These are phyloP conservation scores for Pisolithus tinctorius DNA, from an alignment of 768 basidiomycete genomes.

Conservation along the genomic window DNA sequence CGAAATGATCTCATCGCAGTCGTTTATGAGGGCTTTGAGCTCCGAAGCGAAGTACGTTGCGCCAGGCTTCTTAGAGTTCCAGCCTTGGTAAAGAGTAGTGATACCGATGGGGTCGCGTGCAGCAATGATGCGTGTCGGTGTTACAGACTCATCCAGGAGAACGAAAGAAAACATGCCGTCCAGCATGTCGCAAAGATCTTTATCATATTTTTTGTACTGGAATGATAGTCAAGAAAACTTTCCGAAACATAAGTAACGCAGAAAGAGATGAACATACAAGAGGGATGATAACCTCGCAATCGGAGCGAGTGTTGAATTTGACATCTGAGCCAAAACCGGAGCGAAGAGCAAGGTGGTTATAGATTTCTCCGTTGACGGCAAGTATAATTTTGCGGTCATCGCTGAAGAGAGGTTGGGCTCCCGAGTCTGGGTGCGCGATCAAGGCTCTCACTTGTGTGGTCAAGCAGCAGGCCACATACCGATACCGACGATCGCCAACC, in stretches of 20 bases:
- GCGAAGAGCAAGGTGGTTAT: constrained; percentile 87
- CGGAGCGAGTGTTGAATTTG: constrained; percentile 94
- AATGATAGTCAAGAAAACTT: not conserved
- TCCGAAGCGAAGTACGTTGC: constrained; percentile 92
- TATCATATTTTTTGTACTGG: constrained; percentile 82
- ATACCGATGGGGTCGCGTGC: constrained; percentile 97
- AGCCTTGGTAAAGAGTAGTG: constrained; percentile 98
- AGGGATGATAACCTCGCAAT: constrained; percentile 95
- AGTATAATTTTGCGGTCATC: constrained; percentile 80
- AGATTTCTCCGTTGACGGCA: constrained; percentile 97
- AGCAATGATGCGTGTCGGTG: constrained; percentile 87
- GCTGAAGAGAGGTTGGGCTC: constrained; percentile 90
- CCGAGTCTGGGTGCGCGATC: constrained; percentile 57
- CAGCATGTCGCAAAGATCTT: constrained; percentile 67
- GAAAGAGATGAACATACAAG: constrained; percentile 45
- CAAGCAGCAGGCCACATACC: constrained; percentile 44
- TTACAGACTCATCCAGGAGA: constrained; percentile 86
- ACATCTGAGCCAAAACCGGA: constrained; percentile 54
- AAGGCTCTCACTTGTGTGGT: not conserved
- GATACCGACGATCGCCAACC: constrained; percentile 95
- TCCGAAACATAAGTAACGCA: too few relatives aligned
- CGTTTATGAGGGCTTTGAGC: constrained; percentile 83
- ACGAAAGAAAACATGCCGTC: constrained; percentile 99
- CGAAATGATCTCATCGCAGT: constrained; percentile 90
- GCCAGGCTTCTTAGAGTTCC: constrained; percentile 77